A percentile compares a stretch with the other conserved stretches of the same genome.
These are phyloP conservation scores for Chytriomyces hyalinus DNA, from an alignment of 192 early-diverging fungal genomes.

Conservation along the genomic window DNA sequence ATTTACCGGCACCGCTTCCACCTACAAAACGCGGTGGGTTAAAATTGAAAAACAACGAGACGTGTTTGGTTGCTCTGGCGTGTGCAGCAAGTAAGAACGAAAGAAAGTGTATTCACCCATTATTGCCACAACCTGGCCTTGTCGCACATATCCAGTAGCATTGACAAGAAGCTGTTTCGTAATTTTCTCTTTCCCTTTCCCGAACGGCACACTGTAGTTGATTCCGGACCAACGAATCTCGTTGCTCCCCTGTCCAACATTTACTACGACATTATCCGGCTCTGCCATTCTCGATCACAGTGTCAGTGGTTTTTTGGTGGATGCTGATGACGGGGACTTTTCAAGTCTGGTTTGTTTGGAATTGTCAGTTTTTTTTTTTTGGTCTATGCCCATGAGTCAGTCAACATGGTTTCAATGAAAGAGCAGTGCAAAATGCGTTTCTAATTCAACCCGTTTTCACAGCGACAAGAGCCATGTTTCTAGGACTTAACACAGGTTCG, in stretches of 20 bases:
- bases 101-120: constrained; percentile 35
- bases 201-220: constrained; percentile 18
- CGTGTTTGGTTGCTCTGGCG: no score
- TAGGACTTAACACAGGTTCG: constrained; percentile 62
- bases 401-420: no score
- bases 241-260: not conserved
- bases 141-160: constrained; percentile 30
- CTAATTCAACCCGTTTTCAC: constrained; percentile 39
- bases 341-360: no score
- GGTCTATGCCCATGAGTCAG: no score
- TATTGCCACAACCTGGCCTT: constrained; percentile 51
- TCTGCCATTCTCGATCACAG: no score
- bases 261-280: no score
- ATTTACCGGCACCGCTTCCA: constrained; percentile 49
- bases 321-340: no score
- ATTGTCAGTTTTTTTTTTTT: no score
- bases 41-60: no score
- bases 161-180: constrained; percentile 21
- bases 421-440: not conserved
- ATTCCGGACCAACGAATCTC: constrained; percentile 33
- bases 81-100: no score
- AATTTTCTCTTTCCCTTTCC: constrained; percentile 16
- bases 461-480: constrained; percentile 70
- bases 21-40: not conserved
- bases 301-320: no score